Evolutionary conservation across 352 stramenopile genomes (phyloP).

Genomic region (Saprolegnia parasitica): DNA sequence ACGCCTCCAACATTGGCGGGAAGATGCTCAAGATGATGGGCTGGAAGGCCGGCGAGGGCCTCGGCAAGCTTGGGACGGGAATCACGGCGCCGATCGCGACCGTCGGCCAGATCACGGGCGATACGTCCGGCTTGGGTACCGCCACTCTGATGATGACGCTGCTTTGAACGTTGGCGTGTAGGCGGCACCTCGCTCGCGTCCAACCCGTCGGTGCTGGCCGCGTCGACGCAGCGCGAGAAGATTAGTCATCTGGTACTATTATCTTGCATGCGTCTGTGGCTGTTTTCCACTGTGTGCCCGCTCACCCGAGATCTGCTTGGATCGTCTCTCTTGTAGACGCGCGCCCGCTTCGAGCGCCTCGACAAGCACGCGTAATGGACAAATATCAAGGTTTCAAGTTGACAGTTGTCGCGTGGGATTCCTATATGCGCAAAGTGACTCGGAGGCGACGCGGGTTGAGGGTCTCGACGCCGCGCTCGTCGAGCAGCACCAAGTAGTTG

Average conservation of each 20-base stretch:
- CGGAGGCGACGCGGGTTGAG: not conserved
- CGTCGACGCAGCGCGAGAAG: slow-evolving; percentile 25
- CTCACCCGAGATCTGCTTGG: not conserved
- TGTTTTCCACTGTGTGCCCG: too few relatives aligned
- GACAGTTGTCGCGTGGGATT: not conserved
- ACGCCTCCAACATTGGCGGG: slow-evolving; percentile 46
- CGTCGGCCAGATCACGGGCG: slow-evolving; percentile 21
- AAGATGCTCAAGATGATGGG: slow-evolving; percentile 88
- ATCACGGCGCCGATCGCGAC: slow-evolving; percentile 58
- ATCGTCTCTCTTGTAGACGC: slow-evolving; percentile 21
- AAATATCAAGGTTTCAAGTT: not conserved
- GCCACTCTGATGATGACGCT: too few relatives aligned
- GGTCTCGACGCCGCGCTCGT: not conserved
- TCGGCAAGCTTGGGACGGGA: slow-evolving; percentile 73
- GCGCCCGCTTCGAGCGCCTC: slow-evolving; percentile 21
- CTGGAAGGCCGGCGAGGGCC: slow-evolving; percentile 76
- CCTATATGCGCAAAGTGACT: not conserved
- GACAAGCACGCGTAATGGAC: not conserved
- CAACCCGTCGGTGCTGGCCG: slow-evolving; percentile 3
- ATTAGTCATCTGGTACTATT: slow-evolving; percentile 27
- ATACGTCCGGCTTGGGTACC: slow-evolving; percentile 25
- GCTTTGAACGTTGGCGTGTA: not conserved
- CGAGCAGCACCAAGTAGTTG: not conserved
- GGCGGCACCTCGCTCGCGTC: slow-evolving; percentile 13
- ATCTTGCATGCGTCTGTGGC: slow-evolving; percentile 6